Evolutionary conservation across 306 rosid species (phyloP).

Genomic region (Carpinus fangiana): DNA sequence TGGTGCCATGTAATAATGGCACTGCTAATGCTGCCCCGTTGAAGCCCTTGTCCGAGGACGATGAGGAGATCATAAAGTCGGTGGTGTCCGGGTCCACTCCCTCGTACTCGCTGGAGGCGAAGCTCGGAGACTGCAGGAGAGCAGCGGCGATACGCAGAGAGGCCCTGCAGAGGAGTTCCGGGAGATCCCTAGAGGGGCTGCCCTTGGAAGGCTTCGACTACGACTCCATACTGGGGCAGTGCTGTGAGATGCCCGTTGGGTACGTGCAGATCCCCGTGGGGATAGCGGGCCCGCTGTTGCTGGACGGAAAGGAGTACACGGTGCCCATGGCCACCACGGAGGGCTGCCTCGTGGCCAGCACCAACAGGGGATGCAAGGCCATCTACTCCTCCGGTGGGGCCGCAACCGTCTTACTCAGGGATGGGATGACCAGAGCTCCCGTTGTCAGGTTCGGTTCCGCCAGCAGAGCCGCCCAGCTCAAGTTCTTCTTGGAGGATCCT

Average conservation of each 20-base stretch:
- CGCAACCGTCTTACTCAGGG: conserved; percentile 57
- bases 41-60: conserved; percentile 43
- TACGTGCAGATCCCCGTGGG: conserved; percentile 87
- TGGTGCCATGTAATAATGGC: no score
- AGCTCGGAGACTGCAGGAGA: conserved; percentile 60
- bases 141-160: conserved; percentile 70
- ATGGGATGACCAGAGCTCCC: conserved; percentile 91
- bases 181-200: conserved; percentile 55
- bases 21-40: conserved; percentile 7
- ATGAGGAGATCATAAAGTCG: conserved; percentile 55
- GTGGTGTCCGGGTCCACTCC: conserved; percentile 62
- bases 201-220: conserved; percentile 83
- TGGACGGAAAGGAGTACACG: conserved; percentile 67
- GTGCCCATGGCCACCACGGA: conserved; percentile 96
- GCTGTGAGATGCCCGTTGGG: conserved; percentile 96
- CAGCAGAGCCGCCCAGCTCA: conserved; percentile 69
- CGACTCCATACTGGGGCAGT: conserved; percentile 79
- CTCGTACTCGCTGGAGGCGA: conserved; percentile 69
- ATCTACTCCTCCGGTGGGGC: conserved; percentile 83
- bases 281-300: conserved; percentile 74
- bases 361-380: conserved; percentile 91
- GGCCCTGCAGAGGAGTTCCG: conserved; percentile 57
- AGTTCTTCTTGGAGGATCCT: conserved; percentile 70
- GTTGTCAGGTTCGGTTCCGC: conserved; percentile 71
- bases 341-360: conserved; percentile 80